phyloP scores from a whole-genome alignment of 2,329 filamentous ascomycete genomes.

The Sporothrix protearum region DNA sequence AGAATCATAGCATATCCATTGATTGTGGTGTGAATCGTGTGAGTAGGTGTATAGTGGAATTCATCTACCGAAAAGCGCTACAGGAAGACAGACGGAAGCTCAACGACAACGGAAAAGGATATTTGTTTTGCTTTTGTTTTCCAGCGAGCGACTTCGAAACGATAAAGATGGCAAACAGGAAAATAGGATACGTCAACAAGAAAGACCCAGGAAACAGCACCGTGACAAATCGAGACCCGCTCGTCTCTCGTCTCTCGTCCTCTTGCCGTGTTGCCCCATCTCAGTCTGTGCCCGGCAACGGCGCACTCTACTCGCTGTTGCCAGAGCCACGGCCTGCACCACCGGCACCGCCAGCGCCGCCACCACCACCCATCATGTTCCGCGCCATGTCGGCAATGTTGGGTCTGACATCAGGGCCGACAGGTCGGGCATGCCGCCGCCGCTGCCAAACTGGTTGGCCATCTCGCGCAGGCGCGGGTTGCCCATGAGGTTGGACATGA shows the following conservation, averaged over 20 bases:
- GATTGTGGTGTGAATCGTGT: no score
- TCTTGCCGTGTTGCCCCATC: background rate
- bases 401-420: constrained; percentile 81
- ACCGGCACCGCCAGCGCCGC: constrained; percentile 3
- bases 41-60: no score
- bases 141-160: background rate
- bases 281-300: background rate
- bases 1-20: no score
- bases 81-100: background rate
- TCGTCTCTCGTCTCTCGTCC: background rate
- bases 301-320: background rate
- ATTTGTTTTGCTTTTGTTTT: background rate
- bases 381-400: constrained; percentile 76
- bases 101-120: background rate
- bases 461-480: constrained; percentile 86
- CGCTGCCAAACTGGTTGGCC: constrained; percentile 72
- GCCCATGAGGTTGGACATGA: constrained; percentile 88
- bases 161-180: background rate
- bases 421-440: constrained; percentile 73
- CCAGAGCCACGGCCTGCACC: constrained; percentile 14
- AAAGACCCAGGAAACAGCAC: background rate
- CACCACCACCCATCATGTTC: constrained; percentile 33
- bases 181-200: background rate
- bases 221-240: background rate
- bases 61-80: background rate